Evolutionary conservation across 768 basidiomycete genomes (phyloP).

Genomic region (Russula olivacea): DNA sequence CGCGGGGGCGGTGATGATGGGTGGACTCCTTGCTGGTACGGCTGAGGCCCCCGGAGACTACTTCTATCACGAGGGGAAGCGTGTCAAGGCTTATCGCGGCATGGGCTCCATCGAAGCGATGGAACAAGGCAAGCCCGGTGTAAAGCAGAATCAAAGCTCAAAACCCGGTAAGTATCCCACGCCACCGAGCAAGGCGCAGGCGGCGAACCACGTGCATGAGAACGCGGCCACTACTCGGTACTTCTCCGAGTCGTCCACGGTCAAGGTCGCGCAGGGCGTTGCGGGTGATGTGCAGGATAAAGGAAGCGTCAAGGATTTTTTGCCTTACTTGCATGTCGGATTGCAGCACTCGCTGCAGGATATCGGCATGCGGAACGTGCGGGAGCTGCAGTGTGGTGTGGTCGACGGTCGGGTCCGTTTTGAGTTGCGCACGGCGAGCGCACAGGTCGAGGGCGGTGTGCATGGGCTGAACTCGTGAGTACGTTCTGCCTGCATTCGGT

Average conservation of each 20-base stretch:
- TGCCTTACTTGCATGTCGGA: slow-evolving; percentile 78
- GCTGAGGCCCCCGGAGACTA: slow-evolving; percentile 98
- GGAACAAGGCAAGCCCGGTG: slow-evolving; percentile 61
- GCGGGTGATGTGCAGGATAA: slow-evolving; percentile 97
- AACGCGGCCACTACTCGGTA: slow-evolving; percentile 96
- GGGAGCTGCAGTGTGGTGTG: slow-evolving; percentile 62
- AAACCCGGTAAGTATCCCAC: slow-evolving; percentile 41
- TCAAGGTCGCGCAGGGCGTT: slow-evolving; percentile 97
- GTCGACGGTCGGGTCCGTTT: slow-evolving; percentile 67
- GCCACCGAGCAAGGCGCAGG: slow-evolving; percentile 34
- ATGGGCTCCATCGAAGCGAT: slow-evolving; percentile 89
- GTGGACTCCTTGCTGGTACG: slow-evolving; percentile 89
- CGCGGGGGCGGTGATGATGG: slow-evolving; percentile 99
- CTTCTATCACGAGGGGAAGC: slow-evolving; percentile 98
- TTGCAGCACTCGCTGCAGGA: slow-evolving; percentile 96
- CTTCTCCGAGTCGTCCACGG: slow-evolving; percentile 85
- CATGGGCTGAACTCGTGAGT: slow-evolving; percentile 93
- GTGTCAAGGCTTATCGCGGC: slow-evolving; percentile 97
- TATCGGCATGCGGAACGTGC: slow-evolving; percentile 68
- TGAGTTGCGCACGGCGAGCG: slow-evolving; percentile 89
- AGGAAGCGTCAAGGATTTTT: slow-evolving; percentile 87
- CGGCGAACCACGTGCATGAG: slow-evolving; percentile 47
- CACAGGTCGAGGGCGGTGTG: slow-evolving; percentile 93
- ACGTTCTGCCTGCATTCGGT: neutral
- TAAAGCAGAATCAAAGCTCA: slow-evolving; percentile 28